Evolutionary conservation across 495 filamentous ascomycete genomes (phyloP).

Genomic region (Tuber indicum): DNA sequence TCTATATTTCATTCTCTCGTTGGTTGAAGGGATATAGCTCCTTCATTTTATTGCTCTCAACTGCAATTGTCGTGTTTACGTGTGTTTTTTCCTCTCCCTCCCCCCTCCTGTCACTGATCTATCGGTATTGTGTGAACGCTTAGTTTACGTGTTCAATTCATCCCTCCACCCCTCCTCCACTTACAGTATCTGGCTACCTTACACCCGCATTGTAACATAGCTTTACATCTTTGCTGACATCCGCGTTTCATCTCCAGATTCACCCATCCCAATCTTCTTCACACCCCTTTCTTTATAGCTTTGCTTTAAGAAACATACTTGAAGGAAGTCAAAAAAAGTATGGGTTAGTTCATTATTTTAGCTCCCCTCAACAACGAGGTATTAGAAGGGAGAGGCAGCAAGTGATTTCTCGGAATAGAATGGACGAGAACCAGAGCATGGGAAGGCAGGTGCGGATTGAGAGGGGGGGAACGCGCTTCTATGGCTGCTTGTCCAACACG

Average conservation of each 20-base stretch:
- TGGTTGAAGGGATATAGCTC: slow-evolving; percentile 29
- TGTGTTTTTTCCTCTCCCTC: slow-evolving; percentile 8
- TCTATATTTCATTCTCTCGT: slow-evolving; percentile 19
- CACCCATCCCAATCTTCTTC: neutral
- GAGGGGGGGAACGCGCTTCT: slow-evolving; percentile 27
- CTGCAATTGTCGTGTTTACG: neutral
- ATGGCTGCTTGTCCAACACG: slow-evolving; percentile 31
- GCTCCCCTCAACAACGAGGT: neutral
- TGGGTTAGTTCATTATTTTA: neutral
- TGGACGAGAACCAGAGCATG: neutral
- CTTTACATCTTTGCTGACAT: slow-evolving; percentile 1
- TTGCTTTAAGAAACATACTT: neutral
- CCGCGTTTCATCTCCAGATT: neutral
- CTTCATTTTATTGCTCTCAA: slow-evolving; percentile 15
- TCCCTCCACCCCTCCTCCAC: neutral
- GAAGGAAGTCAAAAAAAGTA: neutral
- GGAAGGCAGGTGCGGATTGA: neutral
- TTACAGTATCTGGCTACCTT: neutral
- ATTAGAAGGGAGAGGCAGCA: slow-evolving; percentile 5
- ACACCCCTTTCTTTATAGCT: slow-evolving; percentile 2
- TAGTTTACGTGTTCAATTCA: slow-evolving; percentile 1
- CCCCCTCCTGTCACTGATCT: neutral
- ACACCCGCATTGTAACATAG: neutral
- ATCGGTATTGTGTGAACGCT: neutral
- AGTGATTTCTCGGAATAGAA: neutral